Base-by-base conservation (phyloP, 768 basidiomycete species). In the Tylopilus subfusipes region DNA sequence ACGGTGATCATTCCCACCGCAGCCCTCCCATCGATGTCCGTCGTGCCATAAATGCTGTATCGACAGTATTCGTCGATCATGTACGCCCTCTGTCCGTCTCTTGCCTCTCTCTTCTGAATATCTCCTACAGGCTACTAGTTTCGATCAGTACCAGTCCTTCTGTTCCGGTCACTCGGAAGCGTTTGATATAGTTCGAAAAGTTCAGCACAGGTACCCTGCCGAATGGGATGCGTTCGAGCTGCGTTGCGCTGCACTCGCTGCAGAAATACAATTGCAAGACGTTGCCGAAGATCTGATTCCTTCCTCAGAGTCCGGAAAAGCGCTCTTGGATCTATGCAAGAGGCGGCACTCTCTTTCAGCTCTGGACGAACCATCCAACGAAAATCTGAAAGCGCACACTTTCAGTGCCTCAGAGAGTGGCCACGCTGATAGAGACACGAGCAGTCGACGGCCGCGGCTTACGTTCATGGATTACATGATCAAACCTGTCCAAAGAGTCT, bases 401-500 rank as follows among this genome's bases (percentile, higher is more conserved):
- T 48, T 65, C 30, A 71, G 65, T 21, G 34, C 67, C 16, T 71
- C 69, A 13, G 69, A 71, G 48, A 63, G 59, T 18, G 71, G 69
- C 3, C 69, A 71, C 45, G 62, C 68, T 19, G 61, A 61, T 1
- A 54, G 70, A 59, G 66, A 62, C 67, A 66, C 57, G 7, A 48
- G 27, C 42, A 45, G 30, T 53, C 74, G 66, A 53, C 58, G 63
- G 43, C 61, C 73, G 13, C 80, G 81, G 21, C 79, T 90, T 34
- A 77, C 78, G 53, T 84, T 90, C 69, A 74, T 82, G 60, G 96
- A 98, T 73, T 94, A 94, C 67, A 80, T 98, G 73, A 98, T 99
- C 74, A 93, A 93, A 71, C 96, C 96, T n/a, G 81, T 98, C 16
- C 96, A 99, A 71, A 78, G 94, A 48, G 88, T 99, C 47, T 98